Percentiles rank a stretch among this genome's conserved stretches.
Conservation (phyloP, 2,329 filamentous ascomycete species). For the Pyricularia pennisetigena region DNA sequence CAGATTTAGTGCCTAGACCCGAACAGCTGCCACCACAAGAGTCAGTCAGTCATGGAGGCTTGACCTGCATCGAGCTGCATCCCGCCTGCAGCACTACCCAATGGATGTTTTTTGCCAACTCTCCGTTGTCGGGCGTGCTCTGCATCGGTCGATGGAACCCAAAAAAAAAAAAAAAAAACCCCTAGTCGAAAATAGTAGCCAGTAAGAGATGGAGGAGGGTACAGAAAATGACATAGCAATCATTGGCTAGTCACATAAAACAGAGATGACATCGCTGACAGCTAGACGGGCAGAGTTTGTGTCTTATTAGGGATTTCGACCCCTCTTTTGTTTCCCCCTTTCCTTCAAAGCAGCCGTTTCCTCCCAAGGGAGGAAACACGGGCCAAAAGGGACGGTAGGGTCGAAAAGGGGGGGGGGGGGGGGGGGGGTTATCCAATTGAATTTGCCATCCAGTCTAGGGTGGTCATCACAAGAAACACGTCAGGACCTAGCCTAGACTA, state of each 20-base stretch:
- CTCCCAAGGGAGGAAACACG: neutral
- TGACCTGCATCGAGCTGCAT: neutral
- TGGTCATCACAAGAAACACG: neutral
- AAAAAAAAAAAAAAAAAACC: neutral
- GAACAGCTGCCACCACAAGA: neutral
- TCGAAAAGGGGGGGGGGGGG: neutral
- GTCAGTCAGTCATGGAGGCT: neutral
- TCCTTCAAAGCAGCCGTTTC: neutral
- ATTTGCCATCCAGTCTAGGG: neutral
- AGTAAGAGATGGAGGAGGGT: neutral
- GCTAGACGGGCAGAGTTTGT: neutral
- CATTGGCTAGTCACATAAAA: neutral
- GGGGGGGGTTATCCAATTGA: neutral
- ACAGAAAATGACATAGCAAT: neutral
- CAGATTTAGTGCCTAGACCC: neutral
- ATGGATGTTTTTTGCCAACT: neutral
- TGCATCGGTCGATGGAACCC: neutral
- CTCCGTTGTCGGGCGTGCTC: neutral
- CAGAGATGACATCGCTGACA: neutral
- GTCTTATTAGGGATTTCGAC: neutral
- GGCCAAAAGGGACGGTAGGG: neutral
- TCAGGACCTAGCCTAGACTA: too few species aligned
- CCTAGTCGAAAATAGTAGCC: neutral
- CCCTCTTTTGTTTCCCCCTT: neutral
- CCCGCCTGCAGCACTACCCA: neutral